Evolutionary conservation across 176 grass and related monocot species (phyloP).

Genomic region (Thalia dealbata): DNA sequence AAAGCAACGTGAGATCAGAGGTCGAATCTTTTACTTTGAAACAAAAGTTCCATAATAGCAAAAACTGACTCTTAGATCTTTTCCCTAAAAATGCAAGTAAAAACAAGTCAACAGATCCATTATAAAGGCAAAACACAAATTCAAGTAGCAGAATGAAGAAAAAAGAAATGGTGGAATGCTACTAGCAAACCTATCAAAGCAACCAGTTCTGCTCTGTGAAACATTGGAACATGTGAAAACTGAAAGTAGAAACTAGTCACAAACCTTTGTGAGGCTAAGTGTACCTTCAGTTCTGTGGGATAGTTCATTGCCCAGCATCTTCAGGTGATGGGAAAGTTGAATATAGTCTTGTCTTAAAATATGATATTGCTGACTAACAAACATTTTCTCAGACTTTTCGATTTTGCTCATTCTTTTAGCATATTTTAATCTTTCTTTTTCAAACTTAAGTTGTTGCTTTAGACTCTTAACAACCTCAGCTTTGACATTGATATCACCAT

Average conservation of each 20-base stretch:
- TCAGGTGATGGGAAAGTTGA: constrained; percentile 51
- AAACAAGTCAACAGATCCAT: too few relatives aligned
- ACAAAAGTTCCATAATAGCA: background rate
- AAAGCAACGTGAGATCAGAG: background rate
- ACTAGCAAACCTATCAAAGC: too few relatives aligned
- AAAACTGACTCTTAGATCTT: background rate
- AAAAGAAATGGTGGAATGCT: background rate
- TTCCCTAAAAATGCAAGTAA: too few relatives aligned
- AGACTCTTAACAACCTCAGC: constrained; percentile 48
- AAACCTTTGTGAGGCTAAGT: constrained; percentile 4
- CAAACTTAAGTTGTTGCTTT: constrained; percentile 88
- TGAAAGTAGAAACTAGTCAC: background rate
- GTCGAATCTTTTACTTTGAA: background rate
- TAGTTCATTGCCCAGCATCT: constrained; percentile 44
- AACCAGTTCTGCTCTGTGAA: too few relatives aligned
- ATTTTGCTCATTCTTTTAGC: constrained; percentile 51
- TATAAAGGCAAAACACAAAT: background rate
- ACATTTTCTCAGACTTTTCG: constrained; percentile 47
- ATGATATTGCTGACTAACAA: constrained; percentile 57
- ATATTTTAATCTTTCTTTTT: constrained; percentile 69
- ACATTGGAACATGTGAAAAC: background rate
- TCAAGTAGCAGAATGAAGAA: background rate
- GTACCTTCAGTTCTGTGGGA: constrained; percentile 3
- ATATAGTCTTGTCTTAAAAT: constrained; percentile 58
- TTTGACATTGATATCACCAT: constrained; percentile 23